These are phyloP conservation scores for Tricholoma matsutake DNA, from an alignment of 768 basidiomycete genomes.

Conservation along the genomic window DNA sequence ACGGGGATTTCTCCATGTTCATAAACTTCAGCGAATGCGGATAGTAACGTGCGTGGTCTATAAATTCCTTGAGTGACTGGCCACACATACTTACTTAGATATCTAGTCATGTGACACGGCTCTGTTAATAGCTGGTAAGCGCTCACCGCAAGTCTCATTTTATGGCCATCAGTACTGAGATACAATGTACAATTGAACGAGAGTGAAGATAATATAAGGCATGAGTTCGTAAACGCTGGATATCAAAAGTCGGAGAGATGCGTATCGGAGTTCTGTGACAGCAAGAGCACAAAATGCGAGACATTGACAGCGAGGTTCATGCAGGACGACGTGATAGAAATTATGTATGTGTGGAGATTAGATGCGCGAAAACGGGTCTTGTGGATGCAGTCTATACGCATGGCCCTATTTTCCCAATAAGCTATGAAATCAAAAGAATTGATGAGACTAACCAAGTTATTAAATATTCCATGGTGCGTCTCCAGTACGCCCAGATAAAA, in stretches of 20 bases:
- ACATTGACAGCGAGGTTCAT: constrained; percentile 7
- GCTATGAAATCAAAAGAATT: background rate
- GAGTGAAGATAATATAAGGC: constrained; percentile 20
- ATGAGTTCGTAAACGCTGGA: constrained; percentile 20
- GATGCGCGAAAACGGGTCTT: background rate
- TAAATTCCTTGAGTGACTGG: background rate
- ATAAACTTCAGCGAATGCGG: constrained; percentile 10
- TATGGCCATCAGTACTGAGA: constrained; percentile 18
- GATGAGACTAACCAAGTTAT: constrained; percentile 12
- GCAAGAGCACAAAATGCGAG: constrained; percentile 16
- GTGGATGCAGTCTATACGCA: background rate
- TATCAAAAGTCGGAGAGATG: constrained; percentile 5
- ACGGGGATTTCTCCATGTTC: constrained; percentile 23
- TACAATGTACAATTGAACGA: constrained; percentile 31
- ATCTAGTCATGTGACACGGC: constrained; percentile 13
- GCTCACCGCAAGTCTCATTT: too few relatives aligned
- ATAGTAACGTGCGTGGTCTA: constrained; percentile 8
- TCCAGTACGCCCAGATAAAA: constrained; percentile 27
- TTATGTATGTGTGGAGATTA: constrained; percentile 14
- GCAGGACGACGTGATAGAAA: constrained; percentile 11
- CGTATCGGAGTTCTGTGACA: constrained; percentile 10
- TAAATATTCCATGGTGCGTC: constrained; percentile 26
- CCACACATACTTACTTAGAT: too few relatives aligned
- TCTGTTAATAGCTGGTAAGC: too few relatives aligned
- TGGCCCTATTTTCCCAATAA: background rate